phyloP scores from a whole-genome alignment of 2,329 filamentous ascomycete genomes.

The Incumbomyces delicatus region DNA sequence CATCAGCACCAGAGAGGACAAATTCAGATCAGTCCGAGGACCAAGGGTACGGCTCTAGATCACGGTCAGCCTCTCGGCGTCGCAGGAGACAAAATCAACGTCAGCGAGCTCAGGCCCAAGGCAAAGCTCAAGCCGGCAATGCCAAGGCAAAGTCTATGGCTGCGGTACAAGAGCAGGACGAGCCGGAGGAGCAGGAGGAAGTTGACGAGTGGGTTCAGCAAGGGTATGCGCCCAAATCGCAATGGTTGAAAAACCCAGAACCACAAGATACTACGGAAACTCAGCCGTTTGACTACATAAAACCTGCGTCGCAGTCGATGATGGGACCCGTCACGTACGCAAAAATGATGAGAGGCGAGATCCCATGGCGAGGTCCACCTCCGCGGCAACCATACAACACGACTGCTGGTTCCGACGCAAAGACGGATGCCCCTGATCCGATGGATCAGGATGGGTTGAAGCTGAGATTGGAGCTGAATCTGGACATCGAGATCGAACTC shows the following conservation, averaged over 20 bases:
- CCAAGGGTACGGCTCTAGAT: constrained; percentile 22
- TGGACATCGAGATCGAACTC: constrained; percentile 74
- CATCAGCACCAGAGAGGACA: constrained; percentile 14
- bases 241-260: constrained; percentile 18
- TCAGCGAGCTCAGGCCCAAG: constrained; percentile 12
- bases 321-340: constrained; percentile 47
- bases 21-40: constrained; percentile 18
- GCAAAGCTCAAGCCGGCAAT: constrained; percentile 14
- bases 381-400: constrained; percentile 37
- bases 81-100: constrained; percentile 21
- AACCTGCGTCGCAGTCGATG: constrained; percentile 47
- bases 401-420: constrained; percentile 33
- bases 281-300: constrained; percentile 46
- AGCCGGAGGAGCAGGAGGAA: constrained; percentile 14
- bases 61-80: constrained; percentile 20
- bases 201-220: constrained; percentile 8
- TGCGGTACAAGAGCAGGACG: constrained; percentile 15
- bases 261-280: constrained; percentile 40
- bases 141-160: constrained; percentile 19
- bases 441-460: constrained; percentile 45
- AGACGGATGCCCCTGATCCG: constrained; percentile 34
- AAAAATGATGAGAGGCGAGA: constrained; percentile 44
- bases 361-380: constrained; percentile 43
- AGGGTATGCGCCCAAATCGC: constrained; percentile 7
- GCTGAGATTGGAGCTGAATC: constrained; percentile 63